Evolutionary conservation across 2,329 filamentous ascomycete genomes (phyloP), one percentile per base, ranked within the genome.

Genomic region (Fusarium buxicola): DNA sequence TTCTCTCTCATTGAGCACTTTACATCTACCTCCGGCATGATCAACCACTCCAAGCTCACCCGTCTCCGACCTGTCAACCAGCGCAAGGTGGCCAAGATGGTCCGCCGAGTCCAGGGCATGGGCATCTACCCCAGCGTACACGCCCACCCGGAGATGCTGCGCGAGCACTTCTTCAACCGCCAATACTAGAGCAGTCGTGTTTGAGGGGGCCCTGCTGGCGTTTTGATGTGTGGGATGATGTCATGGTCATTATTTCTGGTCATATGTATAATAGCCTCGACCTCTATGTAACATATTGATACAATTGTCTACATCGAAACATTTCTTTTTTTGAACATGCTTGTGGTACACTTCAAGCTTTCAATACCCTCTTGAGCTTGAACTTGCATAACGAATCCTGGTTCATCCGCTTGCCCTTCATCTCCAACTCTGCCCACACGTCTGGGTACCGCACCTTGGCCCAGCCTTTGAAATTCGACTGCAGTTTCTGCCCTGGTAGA

Each of bases 51-150:
- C n/a, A 83, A 76, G 7, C 81, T 89, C 21, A 98, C 94, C 0
- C 92, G 92, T 12, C 81, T 99, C 60, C 86, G 92, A 55, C 91
- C 91, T 3, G 90, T 92, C 66, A 98, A 98, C 81, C 95, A 99
- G 81, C 86, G 95, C 68, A 93, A 90, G 79, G 88, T 99, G 74
- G 91, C 94, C 61, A 97, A 96, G 82, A 94, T 96, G 49, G 91
- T 99, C 70, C 84, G 95, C 66, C 86, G 95, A 69, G 90, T 92
- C 16, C 89, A 98, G 70, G 95, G 94, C 2, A 84, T 97, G 73
- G 95, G 95, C 13, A 81, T 98, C 59, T 93, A 98, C 84, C 95
- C 95, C 21, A 96, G 89, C 75, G 90, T 96, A 52, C 92, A 99
- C 80, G 82, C 83, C 66, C 95, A 99, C 79, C 95, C 95, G 4